These are phyloP conservation scores for Tephrocybe sp. DNA, from an alignment of 768 basidiomycete genomes.

Conservation along the genomic window DNA sequence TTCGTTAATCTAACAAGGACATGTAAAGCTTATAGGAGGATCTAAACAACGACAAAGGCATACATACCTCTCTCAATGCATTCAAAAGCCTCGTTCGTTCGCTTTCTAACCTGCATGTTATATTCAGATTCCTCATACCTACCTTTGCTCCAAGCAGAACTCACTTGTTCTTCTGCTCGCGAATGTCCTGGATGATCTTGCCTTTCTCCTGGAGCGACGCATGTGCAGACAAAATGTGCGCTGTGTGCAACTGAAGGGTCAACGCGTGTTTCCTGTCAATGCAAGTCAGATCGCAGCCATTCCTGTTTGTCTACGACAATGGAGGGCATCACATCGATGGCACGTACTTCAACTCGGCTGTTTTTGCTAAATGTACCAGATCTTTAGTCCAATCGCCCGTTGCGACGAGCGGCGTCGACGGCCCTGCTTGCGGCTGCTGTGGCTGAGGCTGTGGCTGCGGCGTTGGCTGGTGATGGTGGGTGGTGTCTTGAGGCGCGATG, in stretches of 20 bases:
- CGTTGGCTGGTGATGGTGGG: conserved; percentile 20
- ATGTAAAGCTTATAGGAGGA: conserved; percentile 3
- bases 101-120: conserved; percentile 60
- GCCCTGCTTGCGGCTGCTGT: conserved; percentile 27
- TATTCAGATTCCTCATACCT: background rate
- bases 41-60: background rate
- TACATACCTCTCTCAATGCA: conserved; percentile 62
- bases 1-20: conserved; percentile 59
- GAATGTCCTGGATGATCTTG: conserved; percentile 75
- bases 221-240: conserved; percentile 83
- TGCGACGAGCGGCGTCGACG: conserved; percentile 56
- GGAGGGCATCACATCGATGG: conserved; percentile 1
- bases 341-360: conserved; percentile 83
- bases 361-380: conserved; percentile 82
- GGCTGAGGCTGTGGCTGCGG: conserved; percentile 20
- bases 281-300: conserved; percentile 1
- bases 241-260: conserved; percentile 81
- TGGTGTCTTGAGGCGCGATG: conserved; percentile 26
- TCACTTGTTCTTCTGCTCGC: conserved; percentile 83
- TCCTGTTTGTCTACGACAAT: background rate
- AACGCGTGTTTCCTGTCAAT: conserved; percentile 74
- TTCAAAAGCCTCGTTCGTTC: conserved; percentile 69
- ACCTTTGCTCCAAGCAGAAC: conserved; percentile 21
- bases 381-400: conserved; percentile 87
- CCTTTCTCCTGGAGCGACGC: conserved; percentile 75